Conservation (phyloP, 2,329 filamentous ascomycete species). For the Xylariomycetidae sp. region DNA sequence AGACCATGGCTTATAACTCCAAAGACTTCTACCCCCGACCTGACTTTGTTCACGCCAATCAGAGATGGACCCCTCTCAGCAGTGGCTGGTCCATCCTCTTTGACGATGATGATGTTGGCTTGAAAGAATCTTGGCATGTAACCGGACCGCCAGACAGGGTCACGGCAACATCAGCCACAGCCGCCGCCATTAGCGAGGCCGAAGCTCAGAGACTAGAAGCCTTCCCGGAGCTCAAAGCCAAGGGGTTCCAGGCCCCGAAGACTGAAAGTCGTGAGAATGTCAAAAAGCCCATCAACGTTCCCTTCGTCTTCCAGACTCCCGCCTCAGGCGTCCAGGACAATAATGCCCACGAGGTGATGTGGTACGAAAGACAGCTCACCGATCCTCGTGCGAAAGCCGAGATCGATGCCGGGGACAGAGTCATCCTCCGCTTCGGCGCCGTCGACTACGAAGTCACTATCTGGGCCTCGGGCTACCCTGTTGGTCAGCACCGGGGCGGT, state of each 20-base stretch:
- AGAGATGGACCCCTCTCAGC: conserved; percentile 58
- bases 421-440: conserved; percentile 54
- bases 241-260: conserved; percentile 34
- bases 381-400: conserved; percentile 45
- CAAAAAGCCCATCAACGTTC: conserved; percentile 55
- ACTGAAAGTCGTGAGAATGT: conserved; percentile 28
- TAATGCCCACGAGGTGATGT: conserved; percentile 61
- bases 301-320: conserved; percentile 61
- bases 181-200: conserved; percentile 24
- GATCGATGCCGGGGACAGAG: conserved; percentile 33
- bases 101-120: conserved; percentile 58
- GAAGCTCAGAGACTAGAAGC: conserved; percentile 44
- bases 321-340: conserved; percentile 59
- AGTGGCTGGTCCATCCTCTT: conserved; percentile 62
- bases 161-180: conserved; percentile 18
- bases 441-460: conserved; percentile 58
- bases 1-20: conserved; percentile 23
- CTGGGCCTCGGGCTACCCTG: conserved; percentile 49
- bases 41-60: conserved; percentile 53
- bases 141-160: conserved; percentile 42
- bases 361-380: conserved; percentile 54
- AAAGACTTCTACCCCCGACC: conserved; percentile 54
- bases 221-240: conserved; percentile 43
- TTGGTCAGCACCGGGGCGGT: conserved; percentile 53
- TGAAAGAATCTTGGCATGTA: conserved; percentile 48